Base-by-base conservation (phyloP, 192 early-diverging fungal genomes). In the Obelidium mucronatum region DNA sequence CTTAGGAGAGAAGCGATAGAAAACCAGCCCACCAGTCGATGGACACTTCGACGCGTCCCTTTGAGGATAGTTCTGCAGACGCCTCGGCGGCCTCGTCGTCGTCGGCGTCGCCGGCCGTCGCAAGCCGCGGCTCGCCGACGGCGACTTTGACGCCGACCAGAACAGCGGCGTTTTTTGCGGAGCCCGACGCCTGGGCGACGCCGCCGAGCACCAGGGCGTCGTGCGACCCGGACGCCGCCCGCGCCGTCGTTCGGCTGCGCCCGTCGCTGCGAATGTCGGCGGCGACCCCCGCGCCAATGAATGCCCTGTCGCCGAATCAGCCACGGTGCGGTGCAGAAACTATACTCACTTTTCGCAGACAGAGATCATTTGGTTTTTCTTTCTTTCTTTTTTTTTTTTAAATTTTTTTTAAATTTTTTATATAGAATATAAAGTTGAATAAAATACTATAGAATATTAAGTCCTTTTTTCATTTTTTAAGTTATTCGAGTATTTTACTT, bases 1-100 rank as follows among this genome's bases (percentile, higher is more conserved):
- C n/a, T n/a, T n/a, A n/a, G n/a, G n/a, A n/a, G n/a, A n/a, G n/a
- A n/a, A n/a, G n/a, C n/a, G n/a, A n/a, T n/a, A n/a, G n/a, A n/a
- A n/a, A n/a, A n/a, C n/a, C n/a, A n/a, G n/a, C n/a, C n/a, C 86
- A 91, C 91, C 96, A 99, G 77, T 98, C 97, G 1, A 98, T 95
- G 71, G 90, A 92, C 85, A 94, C 96, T 15, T 92, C 79, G 33
- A 99, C 86, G 48, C 90, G 80, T 24, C 94, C 93, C 2, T 86
- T 33, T 40, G 22, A 24, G n/a, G 19, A 67, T 80, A 75, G 3
- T 68, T 17, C 74, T 22, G n/a, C 66, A 35, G 19, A 39, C 22
- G 26, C 24, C 60, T 66, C 56, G 11, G 22, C 74, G n/a, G 48
- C 79, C 22, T 28, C 56, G 35, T 53, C 62, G 40, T 63, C 60